A percentile compares a stretch with the other conserved stretches of the same genome.
phyloP scores from a whole-genome alignment of 768 basidiomycete genomes.

The Russula griseocarnosa region DNA sequence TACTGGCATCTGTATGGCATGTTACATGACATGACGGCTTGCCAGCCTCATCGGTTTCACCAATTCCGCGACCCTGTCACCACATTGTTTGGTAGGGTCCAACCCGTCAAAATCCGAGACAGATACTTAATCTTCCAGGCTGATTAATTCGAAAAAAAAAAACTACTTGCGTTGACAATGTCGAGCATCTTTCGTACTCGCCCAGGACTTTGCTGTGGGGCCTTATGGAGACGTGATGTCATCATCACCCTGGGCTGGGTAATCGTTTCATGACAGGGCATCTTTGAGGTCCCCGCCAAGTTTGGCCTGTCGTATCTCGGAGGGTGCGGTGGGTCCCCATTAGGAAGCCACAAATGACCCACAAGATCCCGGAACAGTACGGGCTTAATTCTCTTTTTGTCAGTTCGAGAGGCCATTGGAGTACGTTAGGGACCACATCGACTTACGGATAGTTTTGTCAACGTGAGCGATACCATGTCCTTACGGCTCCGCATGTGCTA shows the following conservation, averaged over 20 bases:
- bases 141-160: conserved; percentile 14
- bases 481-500: neutral
- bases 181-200: neutral
- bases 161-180: neutral
- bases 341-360: neutral
- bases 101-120: conserved; percentile 6
- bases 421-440: neutral
- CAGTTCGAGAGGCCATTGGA: neutral
- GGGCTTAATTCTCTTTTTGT: neutral
- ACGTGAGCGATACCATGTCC: neutral
- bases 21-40: neutral
- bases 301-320: neutral
- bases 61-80: neutral
- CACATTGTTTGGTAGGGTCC: neutral
- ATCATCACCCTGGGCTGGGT: conserved; percentile 5
- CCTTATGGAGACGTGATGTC: conserved; percentile 16
- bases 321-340: neutral
- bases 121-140: neutral
- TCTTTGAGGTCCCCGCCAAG: neutral
- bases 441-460: conserved; percentile 4
- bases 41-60: neutral
- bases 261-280: neutral
- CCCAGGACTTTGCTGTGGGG: conserved; percentile 23
- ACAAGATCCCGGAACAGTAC: neutral
- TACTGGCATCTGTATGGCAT: neutral